phyloP scores from a whole-genome alignment of 345 rosid genomes.

The Eutrema yunnanense region DNA sequence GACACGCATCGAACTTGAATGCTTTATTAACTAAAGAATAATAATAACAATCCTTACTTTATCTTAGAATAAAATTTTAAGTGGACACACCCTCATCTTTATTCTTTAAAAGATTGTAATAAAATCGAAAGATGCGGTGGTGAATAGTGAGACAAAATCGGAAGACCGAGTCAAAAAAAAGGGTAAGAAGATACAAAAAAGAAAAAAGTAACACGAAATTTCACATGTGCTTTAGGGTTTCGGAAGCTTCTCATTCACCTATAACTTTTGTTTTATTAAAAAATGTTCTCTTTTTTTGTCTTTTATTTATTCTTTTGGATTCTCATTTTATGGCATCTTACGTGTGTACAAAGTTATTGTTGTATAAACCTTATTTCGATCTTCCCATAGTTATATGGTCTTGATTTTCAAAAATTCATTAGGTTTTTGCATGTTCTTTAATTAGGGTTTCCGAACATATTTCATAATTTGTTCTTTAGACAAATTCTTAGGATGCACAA shows the following conservation, averaged over 20 bases:
- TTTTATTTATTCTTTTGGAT: not conserved
- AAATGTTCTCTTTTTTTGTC: slow-evolving; percentile 3
- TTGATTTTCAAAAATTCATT: not conserved
- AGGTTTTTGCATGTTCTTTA: slow-evolving; percentile 15
- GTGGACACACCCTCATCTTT: slow-evolving; percentile 15
- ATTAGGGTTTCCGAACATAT: slow-evolving; percentile 8
- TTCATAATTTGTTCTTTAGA: too few species aligned
- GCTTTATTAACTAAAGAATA: slow-evolving; percentile 9
- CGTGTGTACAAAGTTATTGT: not conserved
- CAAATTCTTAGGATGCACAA: too few species aligned
- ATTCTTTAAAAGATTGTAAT: not conserved
- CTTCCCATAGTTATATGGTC: not conserved
- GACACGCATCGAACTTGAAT: slow-evolving; percentile 32
- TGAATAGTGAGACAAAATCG: slow-evolving; percentile 28
- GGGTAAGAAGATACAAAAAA: not conserved
- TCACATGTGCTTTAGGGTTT: slow-evolving; percentile 32
- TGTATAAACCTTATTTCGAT: not conserved
- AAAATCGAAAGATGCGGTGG: slow-evolving; percentile 18
- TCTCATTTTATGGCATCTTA: not conserved
- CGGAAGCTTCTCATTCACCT: slow-evolving; percentile 28
- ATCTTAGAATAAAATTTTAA: slow-evolving; percentile 10
- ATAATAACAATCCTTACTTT: slow-evolving; percentile 1
- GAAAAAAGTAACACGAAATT: not conserved
- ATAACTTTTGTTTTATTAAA: not conserved
- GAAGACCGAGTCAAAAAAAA: slow-evolving; percentile 39